Conservation (phyloP, 305 asterid genomes). For the Fraxinus baroniana region DNA sequence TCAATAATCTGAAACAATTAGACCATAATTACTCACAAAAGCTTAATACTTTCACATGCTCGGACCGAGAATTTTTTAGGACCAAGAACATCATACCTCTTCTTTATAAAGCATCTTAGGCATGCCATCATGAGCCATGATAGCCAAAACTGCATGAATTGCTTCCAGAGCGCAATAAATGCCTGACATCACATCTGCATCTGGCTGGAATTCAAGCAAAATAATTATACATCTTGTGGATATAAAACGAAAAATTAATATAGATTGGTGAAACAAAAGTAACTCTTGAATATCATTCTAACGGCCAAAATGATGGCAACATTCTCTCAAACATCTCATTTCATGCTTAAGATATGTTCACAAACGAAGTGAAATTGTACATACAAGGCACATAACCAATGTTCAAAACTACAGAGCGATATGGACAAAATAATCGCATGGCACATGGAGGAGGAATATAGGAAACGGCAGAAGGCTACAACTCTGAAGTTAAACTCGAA, state of each 20-base stretch:
- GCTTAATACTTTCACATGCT: slow-evolving; percentile 20
- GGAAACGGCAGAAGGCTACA: neutral
- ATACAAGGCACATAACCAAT: neutral
- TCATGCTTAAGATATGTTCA: neutral
- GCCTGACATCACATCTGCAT: slow-evolving; percentile 69
- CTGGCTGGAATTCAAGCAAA: slow-evolving; percentile 62
- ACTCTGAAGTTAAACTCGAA: neutral
- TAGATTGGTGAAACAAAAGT: slow-evolving; percentile 4
- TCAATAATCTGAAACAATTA: slow-evolving; percentile 74
- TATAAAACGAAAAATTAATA: neutral
- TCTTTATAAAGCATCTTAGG: slow-evolving; percentile 93
- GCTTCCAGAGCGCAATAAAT: slow-evolving; percentile 88
- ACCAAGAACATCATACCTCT: slow-evolving; percentile 58
- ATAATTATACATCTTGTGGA: slow-evolving; percentile 16
- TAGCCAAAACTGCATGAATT: slow-evolving; percentile 85
- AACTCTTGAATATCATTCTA: slow-evolving; percentile 12
- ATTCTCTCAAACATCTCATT: slow-evolving; percentile 1
- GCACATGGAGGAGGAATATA: neutral
- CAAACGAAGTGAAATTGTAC: neutral
- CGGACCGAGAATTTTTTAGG: slow-evolving; percentile 7
- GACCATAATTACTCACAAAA: slow-evolving; percentile 28
- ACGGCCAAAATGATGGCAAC: slow-evolving; percentile 16
- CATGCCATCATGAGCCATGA: slow-evolving; percentile 85
- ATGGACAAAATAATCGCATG: neutral
- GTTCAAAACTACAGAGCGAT: neutral